These are phyloP conservation scores for Elaeagnus macrophylla DNA, from an alignment of 306 rosid genomes.

Conservation along the genomic window DNA sequence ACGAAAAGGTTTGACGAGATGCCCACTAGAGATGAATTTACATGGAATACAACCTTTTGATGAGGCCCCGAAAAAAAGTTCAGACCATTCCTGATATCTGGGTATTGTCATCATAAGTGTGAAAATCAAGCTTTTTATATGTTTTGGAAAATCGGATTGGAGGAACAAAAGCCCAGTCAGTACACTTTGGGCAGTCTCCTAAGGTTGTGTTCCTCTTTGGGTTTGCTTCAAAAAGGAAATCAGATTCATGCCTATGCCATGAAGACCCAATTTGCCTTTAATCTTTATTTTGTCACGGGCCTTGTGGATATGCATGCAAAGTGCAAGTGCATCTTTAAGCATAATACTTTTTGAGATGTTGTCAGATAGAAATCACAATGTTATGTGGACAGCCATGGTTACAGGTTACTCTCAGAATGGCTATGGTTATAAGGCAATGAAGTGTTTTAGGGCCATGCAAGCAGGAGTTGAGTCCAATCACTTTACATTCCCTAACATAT, in stretches of 20 bases:
- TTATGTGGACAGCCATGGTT: constrained; percentile 77
- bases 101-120: constrained; percentile 48
- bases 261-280: constrained; percentile 42
- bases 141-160: constrained; percentile 54
- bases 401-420: constrained; percentile 85
- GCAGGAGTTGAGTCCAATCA: constrained; percentile 54
- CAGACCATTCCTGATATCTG: constrained; percentile 76
- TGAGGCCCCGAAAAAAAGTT: constrained; percentile 30
- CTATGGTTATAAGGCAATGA: constrained; percentile 50
- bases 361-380: constrained; percentile 46
- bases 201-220: constrained; percentile 54
- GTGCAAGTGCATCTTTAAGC: constrained; percentile 59
- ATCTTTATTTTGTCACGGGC: constrained; percentile 55
- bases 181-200: constrained; percentile 64
- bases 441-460: constrained; percentile 52
- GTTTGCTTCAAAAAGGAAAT: constrained; percentile 54
- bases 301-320: constrained; percentile 89
- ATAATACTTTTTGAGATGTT: constrained; percentile 45
- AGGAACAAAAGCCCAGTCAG: constrained; percentile 58
- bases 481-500: constrained; percentile 70
- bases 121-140: constrained; percentile 52
- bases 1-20: constrained; percentile 63
- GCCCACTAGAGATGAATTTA: constrained; percentile 52
- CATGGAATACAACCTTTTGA: constrained; percentile 71
- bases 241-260: constrained; percentile 58